phyloP scores from a whole-genome alignment of 257 asterid species.

The Solanum dulcamara region DNA sequence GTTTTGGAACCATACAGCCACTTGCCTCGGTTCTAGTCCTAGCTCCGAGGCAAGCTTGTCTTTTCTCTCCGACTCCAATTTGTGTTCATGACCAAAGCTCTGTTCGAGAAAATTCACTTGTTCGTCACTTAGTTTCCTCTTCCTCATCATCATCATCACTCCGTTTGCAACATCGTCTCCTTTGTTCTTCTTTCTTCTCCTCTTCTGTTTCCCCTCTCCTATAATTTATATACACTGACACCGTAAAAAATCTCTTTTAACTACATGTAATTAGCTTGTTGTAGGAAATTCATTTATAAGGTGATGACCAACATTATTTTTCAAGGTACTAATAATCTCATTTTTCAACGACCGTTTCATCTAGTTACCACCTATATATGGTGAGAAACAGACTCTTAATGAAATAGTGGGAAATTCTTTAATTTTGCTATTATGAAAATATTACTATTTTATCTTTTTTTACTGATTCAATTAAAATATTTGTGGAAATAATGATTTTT shows the following conservation, averaged over 20 bases:
- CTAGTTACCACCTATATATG: too few species aligned
- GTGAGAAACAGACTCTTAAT: too few species aligned
- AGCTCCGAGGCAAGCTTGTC: constrained; percentile 13
- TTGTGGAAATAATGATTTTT: too few species aligned
- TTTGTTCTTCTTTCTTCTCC: constrained; percentile 31
- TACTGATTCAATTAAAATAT: too few species aligned
- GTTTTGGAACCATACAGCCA: constrained; percentile 15
- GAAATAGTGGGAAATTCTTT: too few species aligned
- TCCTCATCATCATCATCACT: not conserved
- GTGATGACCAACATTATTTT: not conserved
- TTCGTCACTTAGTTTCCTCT: constrained; percentile 11
- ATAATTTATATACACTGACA: not conserved
- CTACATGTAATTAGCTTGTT: not conserved
- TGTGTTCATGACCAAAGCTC: constrained; percentile 44
- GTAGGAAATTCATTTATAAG: not conserved
- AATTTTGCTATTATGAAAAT: too few species aligned
- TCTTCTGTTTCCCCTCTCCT: constrained; percentile 12
- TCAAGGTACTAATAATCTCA: too few species aligned
- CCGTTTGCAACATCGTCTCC: constrained; percentile 7
- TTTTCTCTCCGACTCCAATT: constrained; percentile 13
- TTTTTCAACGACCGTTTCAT: too few species aligned
- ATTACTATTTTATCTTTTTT: too few species aligned
- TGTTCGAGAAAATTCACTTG: constrained; percentile 7
- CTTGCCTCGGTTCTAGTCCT: constrained; percentile 14
- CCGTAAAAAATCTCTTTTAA: not conserved